Percentiles rank a stretch among this genome's conserved stretches.
Evolutionary conservation across 305 asterid species (phyloP).

Genomic region (Andrographis paniculata): DNA sequence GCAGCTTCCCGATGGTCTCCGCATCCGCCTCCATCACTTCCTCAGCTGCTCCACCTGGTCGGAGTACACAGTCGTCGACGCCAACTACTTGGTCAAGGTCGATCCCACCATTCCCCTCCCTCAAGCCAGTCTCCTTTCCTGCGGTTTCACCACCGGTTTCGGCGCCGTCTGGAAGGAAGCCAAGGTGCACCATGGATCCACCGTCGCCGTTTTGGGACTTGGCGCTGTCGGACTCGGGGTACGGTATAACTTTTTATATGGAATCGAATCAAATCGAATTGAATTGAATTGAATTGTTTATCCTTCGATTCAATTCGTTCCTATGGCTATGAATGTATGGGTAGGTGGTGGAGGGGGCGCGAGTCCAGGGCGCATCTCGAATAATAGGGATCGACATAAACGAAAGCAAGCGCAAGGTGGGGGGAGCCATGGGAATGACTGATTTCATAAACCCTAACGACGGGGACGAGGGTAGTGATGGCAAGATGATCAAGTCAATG

Average conservation of each 20-base stretch:
- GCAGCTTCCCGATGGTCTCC: neutral
- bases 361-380: conserved; percentile 35
- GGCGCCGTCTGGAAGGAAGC: conserved; percentile 43
- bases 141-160: conserved; percentile 48
- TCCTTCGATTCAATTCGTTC: neutral
- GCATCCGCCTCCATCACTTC: conserved; percentile 24
- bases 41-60: conserved; percentile 47
- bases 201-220: conserved; percentile 38
- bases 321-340: neutral
- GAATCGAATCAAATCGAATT: too few species aligned
- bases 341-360: conserved; percentile 47
- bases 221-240: conserved; percentile 52
- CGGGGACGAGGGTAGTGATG: conserved; percentile 12
- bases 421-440: conserved; percentile 55
- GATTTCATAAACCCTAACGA: conserved; percentile 43
- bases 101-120: conserved; percentile 30
- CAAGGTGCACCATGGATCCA: conserved; percentile 27
- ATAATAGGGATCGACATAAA: conserved; percentile 62
- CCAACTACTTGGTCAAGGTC: conserved; percentile 29
- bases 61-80: conserved; percentile 33
- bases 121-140: conserved; percentile 44
- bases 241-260: neutral
- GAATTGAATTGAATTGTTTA: too few species aligned
- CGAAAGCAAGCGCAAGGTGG: conserved; percentile 35
- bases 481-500: too few species aligned